Base-by-base conservation (phyloP, 345 rosid species). In the Firmiana major region DNA sequence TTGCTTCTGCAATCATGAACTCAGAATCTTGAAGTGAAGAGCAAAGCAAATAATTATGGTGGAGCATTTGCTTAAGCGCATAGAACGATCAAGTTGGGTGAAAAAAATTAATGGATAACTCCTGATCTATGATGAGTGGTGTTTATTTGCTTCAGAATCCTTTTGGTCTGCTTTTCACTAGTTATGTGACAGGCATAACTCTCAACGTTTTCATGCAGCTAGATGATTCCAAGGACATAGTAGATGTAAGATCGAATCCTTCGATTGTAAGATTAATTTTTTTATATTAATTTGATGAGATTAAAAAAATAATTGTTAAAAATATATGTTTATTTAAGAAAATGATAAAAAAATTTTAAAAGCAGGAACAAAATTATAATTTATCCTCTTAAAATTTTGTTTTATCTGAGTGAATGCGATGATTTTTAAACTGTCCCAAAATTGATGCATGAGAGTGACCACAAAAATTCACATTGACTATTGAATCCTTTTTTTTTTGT, bases 21-120 rank as follows among this genome's bases (percentile, higher is more conserved):
- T 89, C 98, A 0, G 98, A 92, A 82, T 73, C 88, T 16, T 60
- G 90, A 76, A 87, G 96, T 66, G 83, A n/a, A n/a, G 77, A 9
- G 82, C 86, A 66, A 97, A 93, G 75, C 98, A 90, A 86, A 88
- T 85, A 77, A 90, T 92, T 77, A 88, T 87, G 93, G 96, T 81
- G 69, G 96, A 89, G 71, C 87, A 86, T 79, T 78, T 95, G 83
- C 93, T 92, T 3, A 85, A 87, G 76, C 92, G 81, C 80, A 85
- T 92, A 17, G 85, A 86, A 62, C 86, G 83, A 80, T 85, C 58
- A 77, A 13, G 54, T 75, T 43, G 10, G 45, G 51, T 22, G 16
- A 24, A 64, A 26, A 24, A 31, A 1, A 19, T 51, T 54, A 28
- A 31, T 31, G 16, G 60, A 71, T 51, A 49, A 71, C 60, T 70